phyloP scores from a whole-genome alignment of 805 yeast species.

The Lipomyces kockii region DNA sequence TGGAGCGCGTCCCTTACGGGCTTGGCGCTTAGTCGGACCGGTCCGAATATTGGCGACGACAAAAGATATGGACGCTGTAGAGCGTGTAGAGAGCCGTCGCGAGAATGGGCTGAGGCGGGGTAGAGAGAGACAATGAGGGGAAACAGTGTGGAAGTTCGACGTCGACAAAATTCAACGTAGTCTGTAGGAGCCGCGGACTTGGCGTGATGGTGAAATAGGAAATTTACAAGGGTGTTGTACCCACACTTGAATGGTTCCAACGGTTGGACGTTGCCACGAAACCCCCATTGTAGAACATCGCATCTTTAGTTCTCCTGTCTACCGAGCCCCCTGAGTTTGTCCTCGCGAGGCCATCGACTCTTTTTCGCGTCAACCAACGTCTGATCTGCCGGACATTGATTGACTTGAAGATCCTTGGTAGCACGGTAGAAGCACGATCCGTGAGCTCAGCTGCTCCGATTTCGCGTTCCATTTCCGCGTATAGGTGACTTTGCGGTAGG shows the following conservation, averaged over 20 bases:
- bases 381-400: not conserved
- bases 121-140: not conserved
- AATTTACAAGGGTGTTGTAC: not conserved
- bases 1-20: constrained; percentile 40
- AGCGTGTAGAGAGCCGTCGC: not conserved
- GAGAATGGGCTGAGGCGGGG: not conserved
- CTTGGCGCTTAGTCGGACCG: constrained; percentile 38
- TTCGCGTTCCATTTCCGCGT: not conserved
- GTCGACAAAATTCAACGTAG: not conserved
- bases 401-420: not conserved
- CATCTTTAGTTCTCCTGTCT: not conserved
- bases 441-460: not conserved
- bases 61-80: constrained; percentile 11
- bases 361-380: not conserved
- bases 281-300: not conserved
- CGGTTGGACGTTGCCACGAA: not conserved
- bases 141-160: not conserved
- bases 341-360: not conserved
- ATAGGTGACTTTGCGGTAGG: not conserved
- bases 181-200: not conserved
- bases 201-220: not conserved
- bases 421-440: not conserved
- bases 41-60: constrained; percentile 33
- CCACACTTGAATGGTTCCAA: no score
- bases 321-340: not conserved